Conservation (phyloP, 2,329 filamentous ascomycete genomes). For the Epichloe gansuensis region DNA sequence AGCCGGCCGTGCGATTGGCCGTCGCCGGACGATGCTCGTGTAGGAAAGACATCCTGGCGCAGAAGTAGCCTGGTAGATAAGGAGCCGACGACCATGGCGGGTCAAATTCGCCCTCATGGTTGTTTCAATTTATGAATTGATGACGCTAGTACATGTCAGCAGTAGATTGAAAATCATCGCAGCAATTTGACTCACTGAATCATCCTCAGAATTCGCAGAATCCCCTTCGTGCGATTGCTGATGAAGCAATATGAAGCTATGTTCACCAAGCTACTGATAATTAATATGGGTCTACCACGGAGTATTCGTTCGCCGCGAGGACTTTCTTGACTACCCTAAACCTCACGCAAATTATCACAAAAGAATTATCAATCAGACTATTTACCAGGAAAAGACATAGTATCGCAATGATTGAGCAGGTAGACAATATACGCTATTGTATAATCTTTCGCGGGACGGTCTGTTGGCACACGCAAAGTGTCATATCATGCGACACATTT, state of each 20-base stretch:
- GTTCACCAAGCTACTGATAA: neutral
- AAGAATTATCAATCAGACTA: too few species aligned
- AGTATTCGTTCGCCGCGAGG: neutral
- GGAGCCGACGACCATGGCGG: slow-evolving; percentile 31
- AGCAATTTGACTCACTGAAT: neutral
- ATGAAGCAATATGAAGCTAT: neutral
- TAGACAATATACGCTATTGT: too few species aligned
- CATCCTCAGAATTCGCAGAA: neutral
- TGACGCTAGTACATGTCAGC: neutral
- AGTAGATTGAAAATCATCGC: neutral
- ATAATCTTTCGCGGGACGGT: too few species aligned
- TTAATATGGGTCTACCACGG: neutral
- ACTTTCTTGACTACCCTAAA: too few species aligned
- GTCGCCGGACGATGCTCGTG: slow-evolving; percentile 17
- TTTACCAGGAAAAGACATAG: too few species aligned
- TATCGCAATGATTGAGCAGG: too few species aligned
- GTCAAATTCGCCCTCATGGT: slow-evolving; percentile 34
- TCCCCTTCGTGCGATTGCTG: neutral
- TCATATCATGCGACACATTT: neutral
- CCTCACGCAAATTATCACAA: too few species aligned
- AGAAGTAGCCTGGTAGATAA: slow-evolving; percentile 20
- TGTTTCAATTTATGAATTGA: slow-evolving; percentile 16
- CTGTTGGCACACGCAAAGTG: too few species aligned
- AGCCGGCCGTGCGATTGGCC: slow-evolving; percentile 14
- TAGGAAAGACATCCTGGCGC: slow-evolving; percentile 23